phyloP scores from a whole-genome alignment of 352 stramenopile genomes.

The Phytophthora syringae region DNA sequence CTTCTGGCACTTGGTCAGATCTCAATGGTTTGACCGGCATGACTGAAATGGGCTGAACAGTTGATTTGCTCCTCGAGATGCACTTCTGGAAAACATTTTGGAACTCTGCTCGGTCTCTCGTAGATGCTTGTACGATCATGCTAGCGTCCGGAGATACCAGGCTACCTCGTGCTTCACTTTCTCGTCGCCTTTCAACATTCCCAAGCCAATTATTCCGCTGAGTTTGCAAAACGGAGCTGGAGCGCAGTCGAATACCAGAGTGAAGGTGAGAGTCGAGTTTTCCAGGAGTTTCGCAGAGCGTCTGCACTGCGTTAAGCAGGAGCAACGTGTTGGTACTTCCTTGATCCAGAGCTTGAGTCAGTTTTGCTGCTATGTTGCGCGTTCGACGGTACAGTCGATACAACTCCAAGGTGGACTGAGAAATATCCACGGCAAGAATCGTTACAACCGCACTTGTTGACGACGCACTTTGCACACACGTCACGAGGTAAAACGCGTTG shows the following conservation, averaged over 20 bases:
- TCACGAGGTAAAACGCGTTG: slow-evolving; percentile 42
- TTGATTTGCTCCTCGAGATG: background rate
- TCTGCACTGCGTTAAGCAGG: background rate
- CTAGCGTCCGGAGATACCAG: too few relatives aligned
- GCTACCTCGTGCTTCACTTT: too few relatives aligned
- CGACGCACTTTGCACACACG: slow-evolving; percentile 39
- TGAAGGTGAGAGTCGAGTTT: background rate
- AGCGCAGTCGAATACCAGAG: too few relatives aligned
- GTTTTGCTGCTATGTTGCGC: background rate
- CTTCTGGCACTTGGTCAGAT: too few relatives aligned
- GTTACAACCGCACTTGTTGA: slow-evolving; percentile 1
- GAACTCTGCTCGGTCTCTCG: too few relatives aligned
- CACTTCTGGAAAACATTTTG: background rate
- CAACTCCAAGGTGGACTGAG: background rate
- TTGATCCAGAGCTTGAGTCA: background rate
- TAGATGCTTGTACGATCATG: background rate
- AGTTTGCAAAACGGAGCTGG: too few relatives aligned
- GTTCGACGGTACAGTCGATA: background rate
- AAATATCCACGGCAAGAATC: slow-evolving; percentile 4
- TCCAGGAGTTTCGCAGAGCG: background rate
- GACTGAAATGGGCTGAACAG: background rate
- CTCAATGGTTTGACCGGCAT: background rate
- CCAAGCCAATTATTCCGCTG: too few relatives aligned
- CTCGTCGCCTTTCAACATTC: too few relatives aligned
- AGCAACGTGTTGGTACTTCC: background rate